Evolutionary conservation across 108 stramenopile genomes (phyloP).

Genomic region (Cylindrotheca closterium): DNA sequence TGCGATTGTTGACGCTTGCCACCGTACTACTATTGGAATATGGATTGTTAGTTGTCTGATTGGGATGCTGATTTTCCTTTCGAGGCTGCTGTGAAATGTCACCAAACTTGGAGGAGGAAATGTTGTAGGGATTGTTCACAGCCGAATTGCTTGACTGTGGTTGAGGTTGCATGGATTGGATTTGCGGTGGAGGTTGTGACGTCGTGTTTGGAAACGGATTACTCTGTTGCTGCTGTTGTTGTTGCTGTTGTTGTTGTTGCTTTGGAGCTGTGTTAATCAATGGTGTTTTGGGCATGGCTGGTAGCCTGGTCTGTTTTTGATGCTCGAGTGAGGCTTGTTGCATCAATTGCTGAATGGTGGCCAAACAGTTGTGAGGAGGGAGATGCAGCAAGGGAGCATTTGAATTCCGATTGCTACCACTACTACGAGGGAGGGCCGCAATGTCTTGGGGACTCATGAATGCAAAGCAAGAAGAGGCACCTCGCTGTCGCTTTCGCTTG

Average conservation of each 20-base stretch:
- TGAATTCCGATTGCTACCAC: neutral
- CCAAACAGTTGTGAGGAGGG: neutral
- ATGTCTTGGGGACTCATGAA: constrained; percentile 5
- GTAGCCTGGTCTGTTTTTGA: constrained; percentile 4
- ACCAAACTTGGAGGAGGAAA: neutral
- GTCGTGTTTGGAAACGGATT: neutral
- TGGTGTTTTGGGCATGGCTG: neutral
- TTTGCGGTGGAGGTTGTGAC: neutral
- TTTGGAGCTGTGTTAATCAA: neutral
- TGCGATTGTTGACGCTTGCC: neutral
- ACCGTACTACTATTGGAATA: neutral
- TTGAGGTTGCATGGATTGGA: neutral
- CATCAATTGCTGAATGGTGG: constrained; percentile 2
- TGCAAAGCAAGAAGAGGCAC: neutral
- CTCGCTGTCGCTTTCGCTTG: constrained; percentile 10
- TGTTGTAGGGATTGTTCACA: constrained; percentile 6
- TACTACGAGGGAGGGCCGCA: neutral
- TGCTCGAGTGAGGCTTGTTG: neutral
- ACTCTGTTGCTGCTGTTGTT: constrained; percentile 7
- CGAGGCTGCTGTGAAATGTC: neutral
- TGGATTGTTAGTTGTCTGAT: too few relatives aligned
- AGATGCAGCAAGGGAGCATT: constrained; percentile 2
- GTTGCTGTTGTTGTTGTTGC: neutral
- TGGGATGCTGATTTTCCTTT: neutral
- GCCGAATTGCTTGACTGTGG: neutral